These are phyloP conservation scores for Populus simonii DNA, from an alignment of 345 rosid species.

Conservation along the genomic window DNA sequence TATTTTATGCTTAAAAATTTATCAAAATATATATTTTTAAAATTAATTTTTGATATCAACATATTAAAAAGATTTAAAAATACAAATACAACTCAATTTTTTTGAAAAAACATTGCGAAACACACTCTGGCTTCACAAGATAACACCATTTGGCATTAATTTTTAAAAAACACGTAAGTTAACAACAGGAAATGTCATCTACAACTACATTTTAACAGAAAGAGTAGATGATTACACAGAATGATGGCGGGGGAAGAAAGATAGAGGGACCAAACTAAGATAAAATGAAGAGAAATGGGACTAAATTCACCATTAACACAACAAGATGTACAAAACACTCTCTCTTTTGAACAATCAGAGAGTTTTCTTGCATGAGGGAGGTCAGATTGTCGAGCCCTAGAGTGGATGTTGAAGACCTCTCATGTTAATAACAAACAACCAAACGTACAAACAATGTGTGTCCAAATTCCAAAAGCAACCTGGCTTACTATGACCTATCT, in stretches of 20 bases:
- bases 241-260: not conserved
- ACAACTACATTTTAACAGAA: too few species aligned
- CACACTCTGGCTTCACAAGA: too few species aligned
- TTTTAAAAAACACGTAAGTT: too few species aligned
- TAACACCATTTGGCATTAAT: too few species aligned
- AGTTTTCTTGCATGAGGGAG: not conserved
- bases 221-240: too few species aligned
- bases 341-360: not conserved
- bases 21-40: too few species aligned
- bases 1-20: fast-evolving
- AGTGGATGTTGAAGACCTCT: not conserved
- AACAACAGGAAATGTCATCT: too few species aligned
- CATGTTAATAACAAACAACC: not conserved
- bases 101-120: too few species aligned
- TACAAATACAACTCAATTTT: too few species aligned
- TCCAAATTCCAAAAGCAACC: conserved; percentile 1
- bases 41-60: fast-evolving
- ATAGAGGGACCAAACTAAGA: not conserved
- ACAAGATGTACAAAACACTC: not conserved
- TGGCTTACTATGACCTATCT: not conserved
- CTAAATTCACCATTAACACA: not conserved
- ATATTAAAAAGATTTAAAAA: too few species aligned
- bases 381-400: not conserved
- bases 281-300: not conserved
- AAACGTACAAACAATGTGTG: conserved; percentile 12